A percentile compares a stretch with the other conserved stretches of the same genome.
Evolutionary conservation across 2,329 filamentous ascomycete species (phyloP).

Genomic region (Aspergillus flavus): DNA sequence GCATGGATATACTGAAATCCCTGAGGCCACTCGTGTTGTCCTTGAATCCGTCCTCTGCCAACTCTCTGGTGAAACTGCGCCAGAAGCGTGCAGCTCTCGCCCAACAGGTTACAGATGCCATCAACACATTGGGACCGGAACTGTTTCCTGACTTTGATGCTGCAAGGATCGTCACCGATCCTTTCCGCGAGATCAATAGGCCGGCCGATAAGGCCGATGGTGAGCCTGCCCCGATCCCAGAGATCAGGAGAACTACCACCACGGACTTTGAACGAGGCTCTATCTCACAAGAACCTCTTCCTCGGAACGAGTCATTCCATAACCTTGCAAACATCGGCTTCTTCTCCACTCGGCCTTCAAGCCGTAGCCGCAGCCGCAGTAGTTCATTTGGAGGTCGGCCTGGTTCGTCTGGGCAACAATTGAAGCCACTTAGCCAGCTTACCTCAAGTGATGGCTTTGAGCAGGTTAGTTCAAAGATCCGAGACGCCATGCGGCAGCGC

Average conservation of each 20-base stretch:
- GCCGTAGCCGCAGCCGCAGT: constrained; percentile 72
- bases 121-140: constrained; percentile 93
- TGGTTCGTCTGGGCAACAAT: constrained; percentile 63
- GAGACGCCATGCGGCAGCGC: constrained; percentile 80
- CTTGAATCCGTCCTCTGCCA: constrained; percentile 80
- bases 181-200: constrained; percentile 42
- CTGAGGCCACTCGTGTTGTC: constrained; percentile 84
- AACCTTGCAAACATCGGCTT: constrained; percentile 86
- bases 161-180: constrained; percentile 65
- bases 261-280: constrained; percentile 27
- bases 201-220: constrained; percentile 19
- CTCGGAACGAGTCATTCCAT: constrained; percentile 90
- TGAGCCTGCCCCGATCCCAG: constrained; percentile 20
- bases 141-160: constrained; percentile 96
- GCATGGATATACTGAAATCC: constrained; percentile 98
- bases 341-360: constrained; percentile 86
- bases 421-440: constrained; percentile 70
- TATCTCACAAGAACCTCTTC: constrained; percentile 55
- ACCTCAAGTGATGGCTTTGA: constrained; percentile 73
- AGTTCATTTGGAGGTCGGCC: constrained; percentile 68
- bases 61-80: constrained; percentile 78
- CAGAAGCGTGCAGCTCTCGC: constrained; percentile 73
- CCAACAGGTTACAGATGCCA: constrained; percentile 81
- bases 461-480: constrained; percentile 80
- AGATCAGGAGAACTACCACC: constrained; percentile 28